Evolutionary conservation across 106 monocot species (phyloP).

Genomic region (Phalaenopsis aphrodite): DNA sequence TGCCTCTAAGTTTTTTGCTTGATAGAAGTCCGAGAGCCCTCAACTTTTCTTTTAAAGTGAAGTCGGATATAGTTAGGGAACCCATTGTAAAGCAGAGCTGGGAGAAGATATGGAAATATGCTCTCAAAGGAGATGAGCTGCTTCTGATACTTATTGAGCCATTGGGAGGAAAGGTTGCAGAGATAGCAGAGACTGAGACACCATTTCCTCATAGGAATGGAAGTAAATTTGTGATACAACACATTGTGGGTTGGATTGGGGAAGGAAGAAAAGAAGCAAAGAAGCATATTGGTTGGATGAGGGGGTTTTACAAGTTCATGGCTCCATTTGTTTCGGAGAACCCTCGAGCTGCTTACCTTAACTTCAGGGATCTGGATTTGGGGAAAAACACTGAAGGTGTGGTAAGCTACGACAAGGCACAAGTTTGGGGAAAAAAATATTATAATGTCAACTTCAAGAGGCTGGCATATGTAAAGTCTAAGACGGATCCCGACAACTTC

Average conservation of each 20-base stretch:
- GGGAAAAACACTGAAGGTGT: not conserved
- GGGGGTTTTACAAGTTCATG: constrained; percentile 10
- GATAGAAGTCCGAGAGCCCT: not conserved
- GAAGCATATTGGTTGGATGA: constrained; percentile 11
- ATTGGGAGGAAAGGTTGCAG: constrained; percentile 17
- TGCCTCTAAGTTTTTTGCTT: constrained; percentile 9
- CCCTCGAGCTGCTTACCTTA: constrained; percentile 11
- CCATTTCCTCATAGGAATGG: constrained; percentile 31
- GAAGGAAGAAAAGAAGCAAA: not conserved
- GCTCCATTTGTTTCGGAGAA: constrained; percentile 13
- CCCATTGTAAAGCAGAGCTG: constrained; percentile 5
- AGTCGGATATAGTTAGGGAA: constrained; percentile 20
- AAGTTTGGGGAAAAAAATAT: not conserved
- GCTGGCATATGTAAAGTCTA: constrained; percentile 18
- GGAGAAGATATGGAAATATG: constrained; percentile 15
- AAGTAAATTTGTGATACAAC: constrained; percentile 16
- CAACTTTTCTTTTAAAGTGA: constrained; percentile 23
- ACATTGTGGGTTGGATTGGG: constrained; percentile 10
- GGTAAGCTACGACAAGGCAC: constrained; percentile 1
- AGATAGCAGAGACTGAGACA: constrained; percentile 16
- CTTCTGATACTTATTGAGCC: constrained; percentile 23
- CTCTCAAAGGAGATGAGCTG: constrained; percentile 4
- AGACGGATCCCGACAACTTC: constrained; percentile 18
- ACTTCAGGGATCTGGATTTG: constrained; percentile 18
- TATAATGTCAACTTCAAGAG: constrained; percentile 15